Base-by-base conservation (phyloP, 2,329 filamentous ascomycete genomes). In the Penicillium sp. region DNA sequence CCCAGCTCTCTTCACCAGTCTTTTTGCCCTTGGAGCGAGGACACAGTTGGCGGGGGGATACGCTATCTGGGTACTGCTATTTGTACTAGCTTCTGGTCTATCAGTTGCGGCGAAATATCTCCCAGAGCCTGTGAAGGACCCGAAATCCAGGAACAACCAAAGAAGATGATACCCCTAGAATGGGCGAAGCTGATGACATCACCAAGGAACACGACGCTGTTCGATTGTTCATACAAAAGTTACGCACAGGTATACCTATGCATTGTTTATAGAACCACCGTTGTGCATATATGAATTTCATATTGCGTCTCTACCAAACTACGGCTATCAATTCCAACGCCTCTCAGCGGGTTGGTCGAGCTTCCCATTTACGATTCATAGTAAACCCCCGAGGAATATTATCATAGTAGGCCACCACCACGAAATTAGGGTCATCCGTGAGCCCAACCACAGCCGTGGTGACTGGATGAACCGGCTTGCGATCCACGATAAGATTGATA, bases 11-110 rank as follows among this genome's bases (percentile, higher is more conserved):
- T 87, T 90, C 45, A 84, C 88, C 0, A 88, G 82, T 53, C 67
- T 94, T 4, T 94, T 86, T 64, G 90, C 91, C 0, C 67, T 86
- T 0, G 88, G 90, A 1, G 86, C 87, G 2, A 81, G 83, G 42
- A 81, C 83, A 14, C 84, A 88, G 62, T 82, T 88, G 56, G 67
- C 90, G 0, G 73, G 81, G 41, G 90, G 90, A 0, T 86, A 93
- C 63, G 74, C 89, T 4, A 83, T 87, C 50, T 90, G 88, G 61
- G 79, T 61, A 73, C 76, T 25, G n/a, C 69, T 54, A 68, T 53
- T 41, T 61, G 73, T 71, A 0, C 54, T 82, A 57, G 77, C 77
- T 2, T 49, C 69, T 7, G 70, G 64, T 4, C 64, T 78, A 20
- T 73, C 73, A 6, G 58, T 81, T 4, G 57, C 53, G 17, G 55